Percentiles rank a stretch among this genome's conserved stretches.
phyloP scores from a whole-genome alignment of 805 yeast genomes.

The Ogataea haglerorum region DNA sequence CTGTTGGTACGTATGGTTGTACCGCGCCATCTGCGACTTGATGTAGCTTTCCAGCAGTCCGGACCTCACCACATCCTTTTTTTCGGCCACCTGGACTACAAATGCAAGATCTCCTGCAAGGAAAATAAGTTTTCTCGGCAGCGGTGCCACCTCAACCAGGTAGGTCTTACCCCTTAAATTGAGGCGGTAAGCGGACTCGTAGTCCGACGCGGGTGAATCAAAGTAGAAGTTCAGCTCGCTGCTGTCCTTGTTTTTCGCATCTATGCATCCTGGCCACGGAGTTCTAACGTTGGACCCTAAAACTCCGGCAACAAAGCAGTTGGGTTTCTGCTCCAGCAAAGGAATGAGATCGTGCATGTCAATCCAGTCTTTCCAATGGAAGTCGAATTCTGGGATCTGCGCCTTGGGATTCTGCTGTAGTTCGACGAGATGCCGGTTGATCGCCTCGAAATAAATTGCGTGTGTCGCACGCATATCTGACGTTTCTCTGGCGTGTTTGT shows the following conservation, averaged over 20 bases:
- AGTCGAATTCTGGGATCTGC: conserved; percentile 37
- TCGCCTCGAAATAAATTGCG: conserved; percentile 32
- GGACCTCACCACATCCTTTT: conserved; percentile 30
- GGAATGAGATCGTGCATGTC: conserved; percentile 43
- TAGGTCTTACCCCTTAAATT: conserved; percentile 40
- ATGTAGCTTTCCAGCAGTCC: conserved; percentile 36
- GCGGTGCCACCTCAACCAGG: conserved; percentile 40
- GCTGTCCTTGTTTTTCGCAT: conserved; percentile 20
- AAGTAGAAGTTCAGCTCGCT: conserved; percentile 26
- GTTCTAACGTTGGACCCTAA: conserved; percentile 38
- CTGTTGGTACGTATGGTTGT: conserved; percentile 25
- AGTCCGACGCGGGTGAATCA: conserved; percentile 28
- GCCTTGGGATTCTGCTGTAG: conserved; percentile 24
- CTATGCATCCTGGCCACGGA: conserved; percentile 41
- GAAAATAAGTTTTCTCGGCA: conserved; percentile 43
- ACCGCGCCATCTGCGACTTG: conserved; percentile 26
- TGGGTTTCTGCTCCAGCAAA: conserved; percentile 37
- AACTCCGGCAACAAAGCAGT: conserved; percentile 44
- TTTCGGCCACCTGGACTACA: conserved; percentile 34
- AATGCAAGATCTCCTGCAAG: conserved; percentile 40
- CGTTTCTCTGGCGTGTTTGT: conserved; percentile 33
- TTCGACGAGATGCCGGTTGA: conserved; percentile 29
- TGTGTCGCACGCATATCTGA: conserved; percentile 36
- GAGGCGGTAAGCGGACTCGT: conserved; percentile 37
- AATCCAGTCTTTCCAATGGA: conserved; percentile 57